A percentile compares a stretch with the other conserved stretches of the same genome.
phyloP scores from a whole-genome alignment of 257 asterid genomes.

The Misopates orontium region DNA sequence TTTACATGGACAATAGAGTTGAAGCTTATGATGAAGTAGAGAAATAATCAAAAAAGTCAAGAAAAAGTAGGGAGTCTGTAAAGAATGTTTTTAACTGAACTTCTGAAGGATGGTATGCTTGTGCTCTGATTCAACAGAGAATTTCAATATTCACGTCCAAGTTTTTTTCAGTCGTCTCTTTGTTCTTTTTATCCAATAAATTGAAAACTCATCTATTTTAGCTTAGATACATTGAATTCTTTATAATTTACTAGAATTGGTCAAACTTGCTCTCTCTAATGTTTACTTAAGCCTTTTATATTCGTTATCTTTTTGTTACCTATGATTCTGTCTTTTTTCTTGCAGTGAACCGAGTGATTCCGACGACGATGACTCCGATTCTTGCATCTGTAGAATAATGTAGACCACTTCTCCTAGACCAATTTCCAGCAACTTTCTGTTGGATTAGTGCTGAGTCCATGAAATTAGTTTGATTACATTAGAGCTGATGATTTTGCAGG shows the following conservation, averaged over 20 bases:
- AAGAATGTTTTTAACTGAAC: no score
- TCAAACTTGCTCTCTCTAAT: background rate
- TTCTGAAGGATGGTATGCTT: no score
- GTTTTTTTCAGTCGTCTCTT: no score
- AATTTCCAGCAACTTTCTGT: constrained; percentile 18
- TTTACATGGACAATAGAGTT: no score
- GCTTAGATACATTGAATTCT: background rate
- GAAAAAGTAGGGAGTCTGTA: no score
- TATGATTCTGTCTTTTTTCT: constrained; percentile 18
- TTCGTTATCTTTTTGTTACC: constrained; percentile 2
- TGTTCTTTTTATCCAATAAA: background rate
- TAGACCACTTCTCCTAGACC: constrained; percentile 36
- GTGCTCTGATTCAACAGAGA: no score
- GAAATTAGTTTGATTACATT: constrained; percentile 25
- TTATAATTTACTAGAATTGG: background rate
- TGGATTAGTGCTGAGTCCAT: constrained; percentile 12
- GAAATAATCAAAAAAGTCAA: background rate
- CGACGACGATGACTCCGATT: constrained; percentile 72
- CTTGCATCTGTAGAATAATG: constrained; percentile 79
- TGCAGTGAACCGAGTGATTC: constrained; percentile 74
- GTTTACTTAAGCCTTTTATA: background rate
- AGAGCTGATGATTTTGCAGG: constrained; percentile 14
- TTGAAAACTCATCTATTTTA: background rate
- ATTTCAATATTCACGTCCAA: no score
- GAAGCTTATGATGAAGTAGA: background rate